These are phyloP conservation scores for Pezicula radicicola DNA, from an alignment of 2,329 filamentous ascomycete species.

Conservation along the genomic window DNA sequence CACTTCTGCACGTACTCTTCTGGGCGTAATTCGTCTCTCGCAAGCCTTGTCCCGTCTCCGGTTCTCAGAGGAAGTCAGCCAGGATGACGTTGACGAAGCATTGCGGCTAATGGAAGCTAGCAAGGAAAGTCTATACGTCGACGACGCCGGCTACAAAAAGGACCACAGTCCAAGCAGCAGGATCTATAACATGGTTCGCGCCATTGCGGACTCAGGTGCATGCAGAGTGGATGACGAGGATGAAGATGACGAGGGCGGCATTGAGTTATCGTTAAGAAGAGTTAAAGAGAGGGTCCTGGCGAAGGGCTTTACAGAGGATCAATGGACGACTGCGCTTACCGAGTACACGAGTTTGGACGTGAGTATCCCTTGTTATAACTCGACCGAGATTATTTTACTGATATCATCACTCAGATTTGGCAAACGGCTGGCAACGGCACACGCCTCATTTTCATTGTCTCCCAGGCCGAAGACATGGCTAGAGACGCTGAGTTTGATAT, in stretches of 20 bases:
- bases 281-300: constrained; percentile 90
- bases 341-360: constrained; percentile 89
- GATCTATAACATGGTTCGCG: constrained; percentile 93
- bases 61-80: constrained; percentile 80
- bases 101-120: constrained; percentile 87
- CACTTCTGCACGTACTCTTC: constrained; percentile 87
- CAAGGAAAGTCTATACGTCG: constrained; percentile 83
- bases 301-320: constrained; percentile 94
- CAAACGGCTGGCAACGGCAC: constrained; percentile 71
- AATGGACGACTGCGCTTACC: constrained; percentile 81
- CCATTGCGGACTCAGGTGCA: constrained; percentile 80
- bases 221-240: constrained; percentile 37
- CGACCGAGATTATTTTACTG: constrained; percentile 27
- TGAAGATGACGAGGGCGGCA: constrained; percentile 57
- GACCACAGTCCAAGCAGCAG: constrained; percentile 80
- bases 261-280: constrained; percentile 82
- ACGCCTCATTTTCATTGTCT: constrained; percentile 68
- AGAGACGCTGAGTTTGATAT: constrained; percentile 19
- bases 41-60: constrained; percentile 91
- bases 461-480: constrained; percentile 41
- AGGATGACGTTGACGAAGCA: constrained; percentile 94
- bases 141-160: constrained; percentile 55
- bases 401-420: constrained; percentile 59
- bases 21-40: constrained; percentile 88
- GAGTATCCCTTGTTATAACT: constrained; percentile 44